phyloP scores from a whole-genome alignment of 306 rosid genomes.

The Cercis canadensis region DNA sequence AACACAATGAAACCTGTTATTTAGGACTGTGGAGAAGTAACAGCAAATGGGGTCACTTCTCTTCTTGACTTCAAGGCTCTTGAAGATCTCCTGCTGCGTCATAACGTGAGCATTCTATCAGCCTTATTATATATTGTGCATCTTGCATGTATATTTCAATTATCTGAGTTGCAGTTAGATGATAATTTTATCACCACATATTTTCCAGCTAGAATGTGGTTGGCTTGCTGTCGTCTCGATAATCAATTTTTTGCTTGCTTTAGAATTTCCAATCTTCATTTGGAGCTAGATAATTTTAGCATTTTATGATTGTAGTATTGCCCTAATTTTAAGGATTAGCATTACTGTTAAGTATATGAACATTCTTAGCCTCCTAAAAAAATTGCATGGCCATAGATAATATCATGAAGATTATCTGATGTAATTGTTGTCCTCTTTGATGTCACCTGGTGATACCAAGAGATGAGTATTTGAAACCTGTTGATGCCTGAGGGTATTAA shows the following conservation, averaged over 20 bases:
- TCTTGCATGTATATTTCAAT: neutral
- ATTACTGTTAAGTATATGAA: neutral
- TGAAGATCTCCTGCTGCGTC: conserved; percentile 83
- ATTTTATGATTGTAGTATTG: conserved; percentile 4
- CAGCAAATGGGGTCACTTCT: conserved; percentile 67
- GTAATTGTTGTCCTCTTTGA: neutral
- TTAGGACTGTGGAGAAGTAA: conserved; percentile 82
- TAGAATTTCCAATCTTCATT: conserved; percentile 16
- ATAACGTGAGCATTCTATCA: conserved; percentile 64
- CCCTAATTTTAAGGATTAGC: conserved; percentile 14
- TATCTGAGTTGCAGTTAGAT: conserved; percentile 3
- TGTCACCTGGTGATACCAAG: conserved; percentile 15
- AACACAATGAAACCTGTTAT: conserved; percentile 32
- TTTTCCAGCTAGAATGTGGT: conserved; percentile 16
- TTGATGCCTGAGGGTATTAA: conserved; percentile 9
- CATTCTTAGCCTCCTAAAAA: no score
- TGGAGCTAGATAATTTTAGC: conserved; percentile 26
- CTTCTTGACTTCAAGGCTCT: conserved; percentile 77
- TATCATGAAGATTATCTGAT: conserved; percentile 20
- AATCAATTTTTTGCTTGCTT: conserved; percentile 25
- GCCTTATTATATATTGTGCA: conserved; percentile 1
- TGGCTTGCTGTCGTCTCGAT: conserved; percentile 14
- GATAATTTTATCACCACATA: neutral
- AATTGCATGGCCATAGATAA: neutral
- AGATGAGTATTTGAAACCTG: conserved; percentile 19